A percentile compares a stretch with the other conserved stretches of the same genome.
Conservation (phyloP, 1,284 basidiomycete genomes). For the Ustilago crameri region DNA sequence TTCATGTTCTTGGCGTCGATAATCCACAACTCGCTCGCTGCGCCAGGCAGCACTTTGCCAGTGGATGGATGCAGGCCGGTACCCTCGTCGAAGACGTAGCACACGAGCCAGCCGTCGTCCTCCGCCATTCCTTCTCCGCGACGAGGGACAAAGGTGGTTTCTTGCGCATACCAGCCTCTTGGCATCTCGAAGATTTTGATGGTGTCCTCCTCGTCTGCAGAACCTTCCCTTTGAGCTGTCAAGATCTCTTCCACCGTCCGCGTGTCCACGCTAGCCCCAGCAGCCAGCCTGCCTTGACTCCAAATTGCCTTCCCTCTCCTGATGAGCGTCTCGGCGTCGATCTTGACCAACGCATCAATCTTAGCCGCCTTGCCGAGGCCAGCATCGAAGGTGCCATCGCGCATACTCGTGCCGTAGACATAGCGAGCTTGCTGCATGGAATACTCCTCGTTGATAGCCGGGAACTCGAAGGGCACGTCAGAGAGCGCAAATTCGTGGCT, state of each 20-base stretch:
- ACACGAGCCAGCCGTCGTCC: slow-evolving; percentile 71
- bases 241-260: slow-evolving; percentile 69
- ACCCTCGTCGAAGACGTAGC: slow-evolving; percentile 71
- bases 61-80: slow-evolving; percentile 64
- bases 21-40: slow-evolving; percentile 70
- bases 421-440: slow-evolving; percentile 68
- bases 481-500: slow-evolving; percentile 70
- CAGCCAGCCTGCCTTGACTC: slow-evolving; percentile 42
- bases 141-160: slow-evolving; percentile 70
- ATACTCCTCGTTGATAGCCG: slow-evolving; percentile 68
- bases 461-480: slow-evolving; percentile 72
- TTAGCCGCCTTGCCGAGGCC: slow-evolving; percentile 71
- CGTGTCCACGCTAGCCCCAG: slow-evolving; percentile 67
- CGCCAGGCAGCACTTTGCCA: slow-evolving; percentile 67
- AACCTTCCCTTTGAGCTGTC: slow-evolving; percentile 52
- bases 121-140: slow-evolving; percentile 47
- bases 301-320: slow-evolving; percentile 60
- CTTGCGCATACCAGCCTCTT: slow-evolving; percentile 70
- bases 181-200: slow-evolving; percentile 70
- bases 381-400: slow-evolving; percentile 69
- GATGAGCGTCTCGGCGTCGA: slow-evolving; percentile 69
- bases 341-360: slow-evolving; percentile 71
- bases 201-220: slow-evolving; percentile 12
- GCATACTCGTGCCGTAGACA: slow-evolving; percentile 68
- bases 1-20: slow-evolving; percentile 70